Base-by-base conservation (phyloP, 164 flowering plant species). In the Stephania cephalantha region DNA sequence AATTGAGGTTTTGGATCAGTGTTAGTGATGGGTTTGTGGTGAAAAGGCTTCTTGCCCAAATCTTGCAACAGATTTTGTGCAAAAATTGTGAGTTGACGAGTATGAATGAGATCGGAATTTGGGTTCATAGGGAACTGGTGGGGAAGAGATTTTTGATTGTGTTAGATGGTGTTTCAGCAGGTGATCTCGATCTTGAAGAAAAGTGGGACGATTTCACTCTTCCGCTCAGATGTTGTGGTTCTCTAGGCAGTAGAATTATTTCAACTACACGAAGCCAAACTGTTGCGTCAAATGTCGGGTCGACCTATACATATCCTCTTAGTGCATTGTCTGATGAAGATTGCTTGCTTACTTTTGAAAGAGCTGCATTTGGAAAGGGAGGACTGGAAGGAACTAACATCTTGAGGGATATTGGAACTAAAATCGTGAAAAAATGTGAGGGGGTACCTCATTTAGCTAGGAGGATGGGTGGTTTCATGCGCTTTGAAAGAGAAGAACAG, bases 141-240 rank as follows among this genome's bases (percentile, higher is more conserved):
- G 77, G 73, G 7, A 73, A 72, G 65, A 69, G 46, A 30, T 76
- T 42, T 58, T 58, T 76, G 9, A 65, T 76, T 30, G 79, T 79
- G 15, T 46, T 75, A 17, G 78, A 79, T 69, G 78, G 76, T 63
- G 30, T 75, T 8, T 79, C 78, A 76, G 64, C 15, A 68, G 70
- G 69, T 12, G 45, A 76, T 15, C 30, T 2, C 42, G 42, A 35
- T 35, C 42, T 35, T 35, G 42, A 69, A 6, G 77, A 61, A 7
- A 11, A 20, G 35, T 80, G 82, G 79, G 77, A 73, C 0, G 53
- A 17, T 22, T 22, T 77, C 3, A 73, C 29, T 46, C 50, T 2
- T 12, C 61, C 22, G 9, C 46, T 80, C 3, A 35, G 42, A 45
- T 25, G 20, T 6, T 29, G 17, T 63, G 77, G 77, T 3, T 74